Evolutionary conservation across 129 eudicot species (phyloP), one percentile per base, ranked within the genome.

Genomic region (Daucus carota): DNA sequence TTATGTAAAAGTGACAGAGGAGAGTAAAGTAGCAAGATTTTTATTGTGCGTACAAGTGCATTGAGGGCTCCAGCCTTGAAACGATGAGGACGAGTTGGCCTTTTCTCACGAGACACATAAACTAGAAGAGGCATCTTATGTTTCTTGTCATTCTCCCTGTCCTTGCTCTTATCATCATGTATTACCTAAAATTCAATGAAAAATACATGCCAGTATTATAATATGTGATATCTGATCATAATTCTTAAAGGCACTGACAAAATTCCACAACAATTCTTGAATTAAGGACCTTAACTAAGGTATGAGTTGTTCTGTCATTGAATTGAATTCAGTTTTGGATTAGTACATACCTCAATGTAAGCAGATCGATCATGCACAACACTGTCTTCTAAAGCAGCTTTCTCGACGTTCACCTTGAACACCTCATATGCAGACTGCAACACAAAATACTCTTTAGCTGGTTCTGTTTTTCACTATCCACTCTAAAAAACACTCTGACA

Each of bases 11-110:
- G 29, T 8, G 32, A 77, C 68, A 24, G 14, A 16, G 41, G 42
- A 77, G 36, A 47, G 31, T 42, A 16, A 60, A 41, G 54, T n/a
- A 40, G 34, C 14, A 14, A 4, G 22, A 38, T 62, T 63, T 33
- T 18, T 6, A 67, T 34, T 66, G 22, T 69, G 47, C 86, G 20
- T 86, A 90, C 97, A 60, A 93, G 91, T 44, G 87, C 67, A 73
- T 93, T 93, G 70, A 93, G 88, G 62, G 98, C 97, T 75, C 97
- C 98, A 2, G 98, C 98, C 81, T 93, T 93, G 86, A 90, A 90
- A 69, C 84, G 97, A 75, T 88, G 92, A 73, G 96, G 97, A 76
- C 52, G 83, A 43, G 87, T 75, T 33, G 98, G 96, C 75, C 92
- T 87, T 79, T 86, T 88, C 79, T 93, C 98, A 3, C 98, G 85